Percentiles rank a stretch among this genome's conserved stretches.
These are phyloP conservation scores for Hanseniaspora hatyaiensis DNA, from an alignment of 805 yeast species.

Conservation along the genomic window DNA sequence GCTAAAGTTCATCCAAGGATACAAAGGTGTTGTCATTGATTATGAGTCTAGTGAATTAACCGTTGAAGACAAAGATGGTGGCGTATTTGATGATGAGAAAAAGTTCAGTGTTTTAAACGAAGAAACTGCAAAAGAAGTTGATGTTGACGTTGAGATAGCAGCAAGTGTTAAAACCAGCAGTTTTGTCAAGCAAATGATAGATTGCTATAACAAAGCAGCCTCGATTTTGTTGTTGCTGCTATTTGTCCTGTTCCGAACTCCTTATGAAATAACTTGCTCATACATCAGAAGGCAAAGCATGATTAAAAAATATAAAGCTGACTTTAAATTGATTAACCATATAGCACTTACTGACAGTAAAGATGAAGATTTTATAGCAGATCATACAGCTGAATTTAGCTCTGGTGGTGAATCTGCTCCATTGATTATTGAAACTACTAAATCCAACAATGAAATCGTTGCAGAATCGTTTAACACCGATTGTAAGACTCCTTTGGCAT, in stretches of 20 bases:
- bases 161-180: neutral
- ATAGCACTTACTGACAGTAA: neutral
- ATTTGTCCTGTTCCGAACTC: constrained; percentile 8
- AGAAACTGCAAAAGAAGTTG: constrained; percentile 6
- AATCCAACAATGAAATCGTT: constrained; percentile 10
- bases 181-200: neutral
- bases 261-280: constrained; percentile 4
- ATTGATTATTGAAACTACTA: neutral
- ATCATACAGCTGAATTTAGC: neutral
- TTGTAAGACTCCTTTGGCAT: constrained; percentile 5
- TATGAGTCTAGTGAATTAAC: constrained; percentile 13
- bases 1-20: constrained; percentile 39
- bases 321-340: constrained; percentile 10
- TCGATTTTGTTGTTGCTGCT: neutral
- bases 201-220: neutral
- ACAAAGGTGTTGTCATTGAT: constrained; percentile 37
- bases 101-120: neutral
- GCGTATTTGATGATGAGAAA: neutral
- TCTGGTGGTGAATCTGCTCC: neutral
- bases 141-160: neutral
- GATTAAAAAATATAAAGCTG: constrained; percentile 3
- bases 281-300: constrained; percentile 8
- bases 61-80: neutral
- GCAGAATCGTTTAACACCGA: constrained; percentile 5
- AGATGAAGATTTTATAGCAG: neutral